phyloP scores from a whole-genome alignment of 2,329 filamentous ascomycete genomes.

The Aureobasidium sp. region DNA sequence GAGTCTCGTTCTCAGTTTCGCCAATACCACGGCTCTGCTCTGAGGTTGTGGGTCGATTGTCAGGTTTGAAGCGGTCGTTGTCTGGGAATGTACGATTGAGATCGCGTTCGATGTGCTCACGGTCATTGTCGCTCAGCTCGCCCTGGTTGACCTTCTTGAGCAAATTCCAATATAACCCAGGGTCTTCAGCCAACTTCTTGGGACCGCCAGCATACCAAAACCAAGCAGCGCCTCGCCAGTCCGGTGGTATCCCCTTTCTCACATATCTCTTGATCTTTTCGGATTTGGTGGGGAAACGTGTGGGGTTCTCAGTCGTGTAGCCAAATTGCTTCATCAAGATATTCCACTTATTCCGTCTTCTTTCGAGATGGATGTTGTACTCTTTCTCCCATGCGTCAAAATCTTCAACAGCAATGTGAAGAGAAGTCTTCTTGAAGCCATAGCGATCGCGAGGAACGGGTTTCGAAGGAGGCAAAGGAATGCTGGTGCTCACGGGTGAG shows the following conservation, averaged over 20 bases:
- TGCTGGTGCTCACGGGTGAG: not conserved
- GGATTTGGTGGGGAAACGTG: conserved; percentile 68
- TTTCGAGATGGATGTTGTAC: conserved; percentile 67
- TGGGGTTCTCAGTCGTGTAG: conserved; percentile 56
- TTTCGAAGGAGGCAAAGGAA: not conserved
- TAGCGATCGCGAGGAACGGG: conserved; percentile 62
- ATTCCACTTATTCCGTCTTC: conserved; percentile 75
- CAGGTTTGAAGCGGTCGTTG: conserved; percentile 80
- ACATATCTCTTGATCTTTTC: conserved; percentile 84
- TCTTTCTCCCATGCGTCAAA: conserved; percentile 63
- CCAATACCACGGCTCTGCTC: conserved; percentile 14
- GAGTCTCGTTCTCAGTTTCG: conserved; percentile 50
- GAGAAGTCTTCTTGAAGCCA: conserved; percentile 79
- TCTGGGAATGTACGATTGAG: conserved; percentile 91
- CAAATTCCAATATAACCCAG: conserved; percentile 66
- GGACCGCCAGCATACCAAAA: conserved; percentile 92
- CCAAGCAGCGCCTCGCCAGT: conserved; percentile 93
- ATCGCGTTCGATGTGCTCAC: conserved; percentile 88
- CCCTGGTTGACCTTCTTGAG: conserved; percentile 57
- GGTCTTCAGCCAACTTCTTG: conserved; percentile 64
- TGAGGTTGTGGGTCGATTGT: conserved; percentile 28
- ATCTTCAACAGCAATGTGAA: conserved; percentile 52
- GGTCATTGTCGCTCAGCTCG: conserved; percentile 59
- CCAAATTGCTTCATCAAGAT: conserved; percentile 37
- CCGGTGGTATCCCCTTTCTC: conserved; percentile 85